Conservation (phyloP, 176 grass and related monocot genomes). For the Olyra latifolia region DNA sequence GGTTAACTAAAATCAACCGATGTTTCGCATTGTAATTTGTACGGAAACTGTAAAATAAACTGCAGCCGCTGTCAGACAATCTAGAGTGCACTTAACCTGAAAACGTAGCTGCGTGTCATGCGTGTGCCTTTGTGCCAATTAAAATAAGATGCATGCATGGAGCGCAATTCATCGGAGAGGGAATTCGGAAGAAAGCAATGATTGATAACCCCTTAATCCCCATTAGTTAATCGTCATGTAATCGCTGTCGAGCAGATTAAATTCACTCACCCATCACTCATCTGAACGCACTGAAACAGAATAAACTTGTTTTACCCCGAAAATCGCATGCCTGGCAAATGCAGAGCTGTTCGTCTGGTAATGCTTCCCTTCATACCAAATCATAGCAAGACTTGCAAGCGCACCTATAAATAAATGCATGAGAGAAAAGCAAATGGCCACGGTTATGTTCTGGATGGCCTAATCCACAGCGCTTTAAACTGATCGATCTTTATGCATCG, state of each 20-base stretch:
- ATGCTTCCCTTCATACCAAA: conserved; percentile 4
- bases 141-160: not conserved
- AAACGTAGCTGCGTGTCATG: conserved; percentile 1
- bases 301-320: conserved; percentile 16
- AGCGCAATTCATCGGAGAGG: not conserved
- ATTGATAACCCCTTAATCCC: not conserved
- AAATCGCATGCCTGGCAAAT: conserved; percentile 4
- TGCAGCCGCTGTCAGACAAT: conserved; percentile 6
- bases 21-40: not conserved
- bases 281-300: conserved; percentile 34
- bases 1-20: not conserved
- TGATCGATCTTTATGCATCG: conserved; percentile 5
- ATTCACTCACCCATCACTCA: conserved; percentile 4
- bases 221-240: not conserved
- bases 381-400: conserved; percentile 15
- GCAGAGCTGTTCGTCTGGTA: conserved; percentile 9
- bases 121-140: conserved; percentile 19
- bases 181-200: conserved; percentile 20
- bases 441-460: not conserved
- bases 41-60: not conserved
- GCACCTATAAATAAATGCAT: not conserved
- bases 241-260: conserved; percentile 34
- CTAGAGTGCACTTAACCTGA: conserved; percentile 38
- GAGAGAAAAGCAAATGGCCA: not conserved
- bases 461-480: conserved; percentile 34